Evolutionary conservation across 352 stramenopile species (phyloP), one percentile per base, ranked within the genome.

Genomic region (Pythium coloratum): DNA sequence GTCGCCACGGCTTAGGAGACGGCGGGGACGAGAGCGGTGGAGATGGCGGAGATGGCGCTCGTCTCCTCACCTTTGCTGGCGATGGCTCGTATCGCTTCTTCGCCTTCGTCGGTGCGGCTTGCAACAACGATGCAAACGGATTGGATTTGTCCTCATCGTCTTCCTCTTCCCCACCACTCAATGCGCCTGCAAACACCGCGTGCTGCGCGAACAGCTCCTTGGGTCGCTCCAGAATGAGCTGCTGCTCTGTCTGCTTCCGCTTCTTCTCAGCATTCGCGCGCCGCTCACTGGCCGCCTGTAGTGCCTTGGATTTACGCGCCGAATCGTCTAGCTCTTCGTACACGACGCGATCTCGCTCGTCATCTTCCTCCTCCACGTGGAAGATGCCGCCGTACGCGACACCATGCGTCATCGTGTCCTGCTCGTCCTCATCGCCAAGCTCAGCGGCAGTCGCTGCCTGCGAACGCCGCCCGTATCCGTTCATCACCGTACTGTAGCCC

Each of bases 111-210:
- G 62, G 28, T 60, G 63, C 34, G 64, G 69, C 38, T 24, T 83
- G 71, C 24, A 92, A 42, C 18, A 92, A 62, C 16, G 78, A 83
- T 28, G 80, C 84, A 61, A 92, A 92, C 26, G 84, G 84, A 61
- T 92, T 73, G 9, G 79, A 64, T 2, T 75, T 58, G n/a, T 62
- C 59, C 7, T 70, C 64, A 1, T 70, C 51, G 18, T 57, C 78
- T 9, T 69, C 75, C 16, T 81, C 62, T 12, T 28, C 68, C 36
- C 79, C 78, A 72, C 28, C 62, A 54, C 33, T 68, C 13, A 72
- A 12, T 9, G 16, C 33, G 32, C 34, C 34, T 10, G 8, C 46
- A 57, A 64, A 46, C 4, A 78, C 69, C 16, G 69, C 33, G 3
- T 77, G 60, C 33, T 74, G 76, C 1, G 72, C 62, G 58, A 89